A percentile compares a stretch with the other conserved stretches of the same genome.
phyloP scores from a whole-genome alignment of 2,329 filamentous ascomycete species.

The Didymosphaeria variabile region DNA sequence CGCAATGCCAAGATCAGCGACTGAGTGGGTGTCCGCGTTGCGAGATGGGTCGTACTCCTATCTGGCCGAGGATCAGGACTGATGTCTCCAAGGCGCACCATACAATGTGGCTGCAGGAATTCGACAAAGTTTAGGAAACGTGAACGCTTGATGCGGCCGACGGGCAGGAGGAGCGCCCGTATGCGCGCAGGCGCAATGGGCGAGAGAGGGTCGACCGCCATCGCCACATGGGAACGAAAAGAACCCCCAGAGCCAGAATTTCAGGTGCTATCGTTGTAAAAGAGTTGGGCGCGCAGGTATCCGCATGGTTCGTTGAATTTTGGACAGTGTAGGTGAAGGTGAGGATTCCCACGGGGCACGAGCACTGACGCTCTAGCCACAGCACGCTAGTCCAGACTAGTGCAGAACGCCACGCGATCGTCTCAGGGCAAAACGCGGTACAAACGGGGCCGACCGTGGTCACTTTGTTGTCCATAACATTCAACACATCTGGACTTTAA shows the following conservation, averaged over 20 bases:
- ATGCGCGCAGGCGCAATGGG: conserved; percentile 92
- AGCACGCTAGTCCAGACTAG: conserved; percentile 22
- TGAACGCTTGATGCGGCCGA: conserved; percentile 84
- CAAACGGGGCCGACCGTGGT: background rate
- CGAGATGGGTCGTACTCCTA: conserved; percentile 70
- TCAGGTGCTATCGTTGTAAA: conserved; percentile 21
- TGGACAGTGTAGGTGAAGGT: conserved; percentile 28
- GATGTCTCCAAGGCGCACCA: conserved; percentile 85
- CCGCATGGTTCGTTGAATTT: conserved; percentile 37
- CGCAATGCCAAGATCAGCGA: conserved; percentile 42
- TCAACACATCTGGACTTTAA: conserved; percentile 8
- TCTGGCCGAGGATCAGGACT: conserved; percentile 85
- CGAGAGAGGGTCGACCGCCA: conserved; percentile 89
- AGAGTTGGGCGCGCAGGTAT: conserved; percentile 20
- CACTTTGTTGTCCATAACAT: background rate
- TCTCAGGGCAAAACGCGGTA: background rate
- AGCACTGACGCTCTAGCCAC: conserved; percentile 17
- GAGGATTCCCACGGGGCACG: conserved; percentile 28
- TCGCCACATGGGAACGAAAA: conserved; percentile 63
- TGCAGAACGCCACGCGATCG: background rate
- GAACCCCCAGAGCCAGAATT: conserved; percentile 28
- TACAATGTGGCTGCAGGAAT: conserved; percentile 79
- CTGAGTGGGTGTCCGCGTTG: conserved; percentile 31
- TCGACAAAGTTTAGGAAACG: conserved; percentile 82
- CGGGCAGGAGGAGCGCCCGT: conserved; percentile 83